Conservation (phyloP, 2,329 filamentous ascomycete genomes). For the Pleoardoris graminearum region DNA sequence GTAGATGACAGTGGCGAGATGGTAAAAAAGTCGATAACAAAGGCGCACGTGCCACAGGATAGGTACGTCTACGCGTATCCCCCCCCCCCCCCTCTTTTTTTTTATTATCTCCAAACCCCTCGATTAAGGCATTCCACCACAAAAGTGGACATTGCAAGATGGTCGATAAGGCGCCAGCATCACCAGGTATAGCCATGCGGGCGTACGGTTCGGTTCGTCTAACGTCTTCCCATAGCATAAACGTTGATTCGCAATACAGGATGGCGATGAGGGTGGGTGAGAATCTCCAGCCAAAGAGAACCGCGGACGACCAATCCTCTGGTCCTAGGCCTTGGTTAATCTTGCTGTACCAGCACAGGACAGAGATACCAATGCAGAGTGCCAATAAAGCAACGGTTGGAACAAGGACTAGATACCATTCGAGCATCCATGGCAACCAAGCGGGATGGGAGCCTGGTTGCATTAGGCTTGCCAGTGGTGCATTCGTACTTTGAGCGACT, state of each 20-base stretch:
- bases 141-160: conserved; percentile 20
- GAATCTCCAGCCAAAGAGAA: conserved; percentile 10
- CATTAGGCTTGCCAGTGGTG: not conserved
- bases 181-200: conserved; percentile 2
- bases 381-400: not conserved
- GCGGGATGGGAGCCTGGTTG: not conserved
- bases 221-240: conserved; percentile 6
- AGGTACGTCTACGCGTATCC: conserved; percentile 12
- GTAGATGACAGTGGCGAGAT: conserved; percentile 24
- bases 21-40: conserved; percentile 15
- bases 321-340: conserved; percentile 1
- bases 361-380: not conserved
- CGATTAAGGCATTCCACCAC: conserved; percentile 28
- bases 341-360: not conserved
- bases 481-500: too few species aligned
- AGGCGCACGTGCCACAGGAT: conserved; percentile 10
- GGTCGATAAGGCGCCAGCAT: not conserved
- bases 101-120: conserved; percentile 17
- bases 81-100: too few species aligned
- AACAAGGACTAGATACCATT: not conserved
- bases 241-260: not conserved
- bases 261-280: conserved; percentile 7
- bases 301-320: conserved; percentile 12
- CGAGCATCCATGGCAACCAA: not conserved
- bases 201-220: conserved; percentile 8